Evolutionary conservation across 441 rosid species (phyloP).

Genomic region (Raphanus hybrid): DNA sequence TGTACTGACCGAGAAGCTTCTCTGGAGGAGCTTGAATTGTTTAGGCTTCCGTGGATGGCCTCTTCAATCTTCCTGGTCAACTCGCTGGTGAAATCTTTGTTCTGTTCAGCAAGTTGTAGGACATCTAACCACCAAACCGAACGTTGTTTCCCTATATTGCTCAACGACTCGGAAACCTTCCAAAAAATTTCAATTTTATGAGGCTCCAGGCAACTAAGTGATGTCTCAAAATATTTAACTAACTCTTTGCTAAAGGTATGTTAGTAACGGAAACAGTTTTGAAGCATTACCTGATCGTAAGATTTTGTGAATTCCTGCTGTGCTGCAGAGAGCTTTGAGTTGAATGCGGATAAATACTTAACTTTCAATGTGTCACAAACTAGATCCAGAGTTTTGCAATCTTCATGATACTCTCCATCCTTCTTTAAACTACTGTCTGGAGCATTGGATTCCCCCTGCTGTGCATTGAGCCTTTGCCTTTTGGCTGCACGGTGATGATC

Average conservation of each 20-base stretch:
- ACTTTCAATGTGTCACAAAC: constrained; percentile 69
- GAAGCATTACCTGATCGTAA: constrained; percentile 59
- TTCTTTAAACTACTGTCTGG: constrained; percentile 41
- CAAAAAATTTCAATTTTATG: constrained; percentile 23
- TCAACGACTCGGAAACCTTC: constrained; percentile 69
- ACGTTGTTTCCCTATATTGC: constrained; percentile 51
- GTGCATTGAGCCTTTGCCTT: constrained; percentile 51
- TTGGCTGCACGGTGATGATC: constrained; percentile 54
- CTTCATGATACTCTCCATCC: constrained; percentile 43
- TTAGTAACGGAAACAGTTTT: neutral
- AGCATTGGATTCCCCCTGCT: constrained; percentile 28
- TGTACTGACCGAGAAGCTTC: constrained; percentile 63
- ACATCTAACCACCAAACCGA: constrained; percentile 93
- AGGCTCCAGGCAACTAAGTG: constrained; percentile 19
- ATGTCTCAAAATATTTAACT: neutral
- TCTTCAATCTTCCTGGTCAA: constrained; percentile 88
- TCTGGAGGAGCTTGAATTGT: constrained; percentile 65
- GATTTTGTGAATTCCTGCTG: constrained; percentile 81
- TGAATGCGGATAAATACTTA: constrained; percentile 75
- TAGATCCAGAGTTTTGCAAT: constrained; percentile 47
- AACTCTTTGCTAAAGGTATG: neutral
- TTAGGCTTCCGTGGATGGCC: constrained; percentile 67
- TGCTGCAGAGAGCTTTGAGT: constrained; percentile 62
- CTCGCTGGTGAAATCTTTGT: constrained; percentile 66
- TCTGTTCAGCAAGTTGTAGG: constrained; percentile 68